Percentiles rank a stretch among this genome's conserved stretches.
Evolutionary conservation across 257 asterid species (phyloP).

Genomic region (Ocimum tenuiflorum): DNA sequence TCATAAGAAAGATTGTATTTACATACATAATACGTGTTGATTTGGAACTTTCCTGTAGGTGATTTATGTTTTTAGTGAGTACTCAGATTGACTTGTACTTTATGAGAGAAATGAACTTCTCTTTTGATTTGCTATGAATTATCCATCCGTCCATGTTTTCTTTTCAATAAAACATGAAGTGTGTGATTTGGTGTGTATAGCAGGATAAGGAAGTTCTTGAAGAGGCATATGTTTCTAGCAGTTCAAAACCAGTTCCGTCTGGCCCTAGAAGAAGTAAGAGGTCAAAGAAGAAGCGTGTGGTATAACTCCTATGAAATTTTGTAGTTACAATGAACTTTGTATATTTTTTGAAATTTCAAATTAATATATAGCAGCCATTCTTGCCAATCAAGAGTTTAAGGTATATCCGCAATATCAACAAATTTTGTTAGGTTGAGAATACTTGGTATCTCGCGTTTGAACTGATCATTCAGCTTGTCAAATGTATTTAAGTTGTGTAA

Average conservation of each 20-base stretch:
- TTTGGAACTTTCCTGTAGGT: background rate
- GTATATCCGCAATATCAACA: constrained; percentile 13
- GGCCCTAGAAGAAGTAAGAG: constrained; percentile 81
- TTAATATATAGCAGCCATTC: constrained; percentile 47
- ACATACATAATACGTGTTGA: background rate
- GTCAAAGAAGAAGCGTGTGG: constrained; percentile 79
- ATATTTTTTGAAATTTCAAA: constrained; percentile 38
- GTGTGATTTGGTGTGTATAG: constrained; percentile 14
- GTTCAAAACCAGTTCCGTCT: constrained; percentile 51
- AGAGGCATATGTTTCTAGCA: constrained; percentile 66
- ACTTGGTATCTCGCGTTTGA: constrained; percentile 16
- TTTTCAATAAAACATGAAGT: background rate
- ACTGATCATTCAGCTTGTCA: constrained; percentile 17
- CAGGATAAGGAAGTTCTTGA: constrained; percentile 64
- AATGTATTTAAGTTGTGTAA: constrained; percentile 21
- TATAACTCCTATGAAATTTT: constrained; percentile 44
- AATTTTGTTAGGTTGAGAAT: constrained; percentile 26
- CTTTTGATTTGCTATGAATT: background rate
- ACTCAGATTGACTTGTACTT: background rate
- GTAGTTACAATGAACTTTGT: constrained; percentile 37
- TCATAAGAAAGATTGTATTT: background rate
- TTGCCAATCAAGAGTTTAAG: constrained; percentile 39
- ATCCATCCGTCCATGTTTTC: background rate
- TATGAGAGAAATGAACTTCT: background rate
- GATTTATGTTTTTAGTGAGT: background rate